Conservation (phyloP, 371 early-diverging fungal genomes). For the Mucor plumbeus region DNA sequence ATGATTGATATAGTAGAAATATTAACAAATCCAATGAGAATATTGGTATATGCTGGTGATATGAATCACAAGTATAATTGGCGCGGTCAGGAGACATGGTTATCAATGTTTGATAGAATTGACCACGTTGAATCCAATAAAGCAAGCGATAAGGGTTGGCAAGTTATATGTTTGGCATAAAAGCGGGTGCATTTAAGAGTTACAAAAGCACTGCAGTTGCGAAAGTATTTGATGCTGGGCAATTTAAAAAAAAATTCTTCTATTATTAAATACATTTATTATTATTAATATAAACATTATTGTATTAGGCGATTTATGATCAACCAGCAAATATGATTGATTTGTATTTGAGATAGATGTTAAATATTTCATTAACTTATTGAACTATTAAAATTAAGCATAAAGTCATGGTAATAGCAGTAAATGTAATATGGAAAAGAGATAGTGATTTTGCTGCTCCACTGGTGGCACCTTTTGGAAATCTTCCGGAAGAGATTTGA, state of each 20-base stretch:
- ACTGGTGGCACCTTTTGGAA: constrained; percentile 9
- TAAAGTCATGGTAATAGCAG: background rate
- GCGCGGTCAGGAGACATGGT: constrained; percentile 14
- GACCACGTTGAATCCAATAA: constrained; percentile 70
- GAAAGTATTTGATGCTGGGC: constrained; percentile 74
- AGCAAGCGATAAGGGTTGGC: constrained; percentile 63
- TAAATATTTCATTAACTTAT: background rate
- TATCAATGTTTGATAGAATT: constrained; percentile 21
- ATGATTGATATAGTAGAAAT: constrained; percentile 1
- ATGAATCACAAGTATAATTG: constrained; percentile 71
- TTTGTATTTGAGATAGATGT: constrained; percentile 64
- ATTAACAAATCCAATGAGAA: background rate
- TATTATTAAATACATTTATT: background rate
- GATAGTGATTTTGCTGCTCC: background rate
- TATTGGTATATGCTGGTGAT: constrained; percentile 81
- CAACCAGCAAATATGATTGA: constrained; percentile 65
- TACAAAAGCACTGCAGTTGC: constrained; percentile 65
- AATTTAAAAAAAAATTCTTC: constrained; percentile 65
- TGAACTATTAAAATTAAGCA: background rate
- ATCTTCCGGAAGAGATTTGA: constrained; percentile 21
- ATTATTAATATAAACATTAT: background rate
- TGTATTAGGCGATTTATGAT: constrained; percentile 61
- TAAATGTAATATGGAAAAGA: background rate
- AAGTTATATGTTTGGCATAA: constrained; percentile 31
- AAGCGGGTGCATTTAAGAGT: constrained; percentile 69